phyloP scores from a whole-genome alignment of 352 stramenopile species.

The Thalassiosira mediterranea region DNA sequence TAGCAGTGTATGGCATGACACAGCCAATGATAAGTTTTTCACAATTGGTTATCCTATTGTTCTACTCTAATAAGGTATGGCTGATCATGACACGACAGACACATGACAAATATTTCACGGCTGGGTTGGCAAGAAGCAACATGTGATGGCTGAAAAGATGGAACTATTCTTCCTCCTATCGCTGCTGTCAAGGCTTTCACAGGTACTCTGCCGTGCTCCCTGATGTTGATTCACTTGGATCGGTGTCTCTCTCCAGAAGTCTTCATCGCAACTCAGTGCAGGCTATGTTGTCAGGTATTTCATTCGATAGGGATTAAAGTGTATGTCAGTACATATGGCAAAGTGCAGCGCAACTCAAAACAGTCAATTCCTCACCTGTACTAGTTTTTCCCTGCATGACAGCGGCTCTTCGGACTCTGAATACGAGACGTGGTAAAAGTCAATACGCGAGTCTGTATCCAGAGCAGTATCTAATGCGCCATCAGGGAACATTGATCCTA shows the following conservation, averaged over 20 bases:
- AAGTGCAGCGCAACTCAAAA: background rate
- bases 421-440: slow-evolving; percentile 22
- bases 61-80: too few relatives aligned
- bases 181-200: background rate
- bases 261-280: slow-evolving; percentile 22
- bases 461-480: too few relatives aligned
- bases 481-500: slow-evolving; percentile 18
- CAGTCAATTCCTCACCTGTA: slow-evolving; percentile 13
- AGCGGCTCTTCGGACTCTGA: slow-evolving; percentile 20
- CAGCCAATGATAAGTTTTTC: slow-evolving; percentile 1
- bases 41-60: slow-evolving; percentile 28
- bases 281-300: slow-evolving; percentile 14
- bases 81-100: background rate
- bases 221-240: background rate
- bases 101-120: slow-evolving; percentile 1
- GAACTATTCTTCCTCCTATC: slow-evolving; percentile 17
- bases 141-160: slow-evolving; percentile 13
- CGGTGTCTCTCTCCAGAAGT: too few relatives aligned
- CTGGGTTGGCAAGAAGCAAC: slow-evolving; percentile 20
- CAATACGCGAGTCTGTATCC: slow-evolving; percentile 26
- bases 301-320: background rate
- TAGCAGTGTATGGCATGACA: too few relatives aligned
- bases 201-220: background rate
- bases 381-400: slow-evolving; percentile 19
- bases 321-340: background rate